phyloP scores from a whole-genome alignment of 305 asterid species.

The Fraxinus ornus region DNA sequence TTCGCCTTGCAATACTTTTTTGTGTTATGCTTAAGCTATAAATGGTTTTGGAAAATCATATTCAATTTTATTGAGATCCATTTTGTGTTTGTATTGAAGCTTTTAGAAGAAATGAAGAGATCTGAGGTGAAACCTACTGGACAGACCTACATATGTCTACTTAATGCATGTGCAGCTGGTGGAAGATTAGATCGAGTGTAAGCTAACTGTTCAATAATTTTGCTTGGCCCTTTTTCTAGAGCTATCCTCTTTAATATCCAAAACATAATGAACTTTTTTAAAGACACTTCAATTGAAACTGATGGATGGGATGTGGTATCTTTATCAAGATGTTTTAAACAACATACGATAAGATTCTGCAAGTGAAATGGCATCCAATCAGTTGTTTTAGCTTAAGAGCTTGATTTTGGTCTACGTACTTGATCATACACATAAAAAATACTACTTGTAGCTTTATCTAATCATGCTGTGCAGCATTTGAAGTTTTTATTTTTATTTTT shows the following conservation, averaged over 20 bases:
- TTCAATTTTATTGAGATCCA: constrained; percentile 6
- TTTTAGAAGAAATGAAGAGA: constrained; percentile 89
- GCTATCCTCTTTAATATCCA: constrained; percentile 12
- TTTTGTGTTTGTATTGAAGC: constrained; percentile 43
- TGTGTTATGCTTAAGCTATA: constrained; percentile 14
- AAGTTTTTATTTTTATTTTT: constrained; percentile 1
- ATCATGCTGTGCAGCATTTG: constrained; percentile 17
- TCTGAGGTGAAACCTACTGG: constrained; percentile 82
- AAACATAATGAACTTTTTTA: not conserved
- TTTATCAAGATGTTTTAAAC: not conserved
- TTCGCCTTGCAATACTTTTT: not conserved
- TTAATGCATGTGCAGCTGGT: constrained; percentile 82
- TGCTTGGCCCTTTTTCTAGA: constrained; percentile 12
- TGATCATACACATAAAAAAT: not conserved
- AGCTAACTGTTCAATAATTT: constrained; percentile 29
- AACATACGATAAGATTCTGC: not conserved
- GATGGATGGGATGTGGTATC: not conserved
- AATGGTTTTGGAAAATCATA: constrained; percentile 19
- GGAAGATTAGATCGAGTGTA: constrained; percentile 91
- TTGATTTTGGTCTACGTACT: not conserved
- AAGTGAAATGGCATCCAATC: not conserved
- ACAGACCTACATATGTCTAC: constrained; percentile 83
- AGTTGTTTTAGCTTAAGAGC: not conserved
- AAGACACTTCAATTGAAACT: not conserved
- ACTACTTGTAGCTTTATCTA: constrained; percentile 2